Conservation (phyloP, 768 basidiomycete species). For the Trametes cinnabarina region DNA sequence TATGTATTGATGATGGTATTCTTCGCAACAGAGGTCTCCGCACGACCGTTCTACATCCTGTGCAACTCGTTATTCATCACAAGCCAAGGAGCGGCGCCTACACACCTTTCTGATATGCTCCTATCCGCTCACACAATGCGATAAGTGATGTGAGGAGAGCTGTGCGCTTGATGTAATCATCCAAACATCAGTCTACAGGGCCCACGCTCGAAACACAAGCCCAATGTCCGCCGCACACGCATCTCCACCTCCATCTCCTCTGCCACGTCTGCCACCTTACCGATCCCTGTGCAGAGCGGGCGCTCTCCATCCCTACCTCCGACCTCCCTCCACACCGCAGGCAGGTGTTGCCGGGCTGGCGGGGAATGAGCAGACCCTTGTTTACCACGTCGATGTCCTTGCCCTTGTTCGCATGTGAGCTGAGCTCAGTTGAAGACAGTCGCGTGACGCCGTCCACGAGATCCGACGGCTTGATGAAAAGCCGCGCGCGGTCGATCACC, state of each 20-base stretch:
- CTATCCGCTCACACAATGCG: neutral
- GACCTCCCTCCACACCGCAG: conserved; percentile 64
- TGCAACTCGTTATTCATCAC: no score
- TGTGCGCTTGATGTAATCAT: no score
- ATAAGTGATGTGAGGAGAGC: neutral
- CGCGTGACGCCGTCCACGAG: conserved; percentile 62
- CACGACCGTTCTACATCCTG: no score
- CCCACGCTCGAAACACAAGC: neutral
- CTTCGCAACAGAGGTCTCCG: no score
- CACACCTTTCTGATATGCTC: neutral
- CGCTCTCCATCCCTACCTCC: conserved; percentile 36
- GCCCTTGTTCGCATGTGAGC: conserved; percentile 30
- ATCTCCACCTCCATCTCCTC: conserved; percentile 54
- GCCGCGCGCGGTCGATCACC: conserved; percentile 58
- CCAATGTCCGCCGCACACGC: conserved; percentile 76
- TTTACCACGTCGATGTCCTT: conserved; percentile 59
- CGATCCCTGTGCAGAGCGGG: conserved; percentile 32
- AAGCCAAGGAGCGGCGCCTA: no score
- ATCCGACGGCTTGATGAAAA: conserved; percentile 72
- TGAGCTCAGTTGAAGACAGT: conserved; percentile 35
- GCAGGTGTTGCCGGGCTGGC: conserved; percentile 44
- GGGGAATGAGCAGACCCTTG: conserved; percentile 49
- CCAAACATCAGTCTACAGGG: neutral
- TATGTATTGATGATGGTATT: no score
- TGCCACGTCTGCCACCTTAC: conserved; percentile 63